A percentile compares a stretch with the other conserved stretches of the same genome.
phyloP scores from a whole-genome alignment of 768 basidiomycete genomes.

The Trametes villosa region DNA sequence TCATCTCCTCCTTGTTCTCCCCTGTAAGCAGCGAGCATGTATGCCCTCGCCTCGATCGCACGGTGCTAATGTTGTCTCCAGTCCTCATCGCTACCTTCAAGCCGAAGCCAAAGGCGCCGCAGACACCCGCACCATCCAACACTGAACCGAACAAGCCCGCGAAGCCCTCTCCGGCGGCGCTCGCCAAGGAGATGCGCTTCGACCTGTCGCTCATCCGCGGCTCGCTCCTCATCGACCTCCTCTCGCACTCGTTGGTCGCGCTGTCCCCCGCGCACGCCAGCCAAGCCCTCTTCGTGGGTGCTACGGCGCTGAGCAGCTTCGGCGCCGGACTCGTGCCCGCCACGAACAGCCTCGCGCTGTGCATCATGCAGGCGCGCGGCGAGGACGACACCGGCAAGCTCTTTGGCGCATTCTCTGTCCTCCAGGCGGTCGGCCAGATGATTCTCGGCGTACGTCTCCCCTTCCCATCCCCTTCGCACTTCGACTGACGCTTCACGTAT shows the following conservation, averaged over 20 bases:
- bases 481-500: not conserved
- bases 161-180: constrained; percentile 52
- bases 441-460: constrained; percentile 49
- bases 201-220: constrained; percentile 67
- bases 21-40: constrained; percentile 48
- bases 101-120: constrained; percentile 35
- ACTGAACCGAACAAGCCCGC: constrained; percentile 34
- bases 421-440: constrained; percentile 68
- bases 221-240: constrained; percentile 69
- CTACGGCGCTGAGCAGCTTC: constrained; percentile 66
- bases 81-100: constrained; percentile 69
- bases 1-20: constrained; percentile 68
- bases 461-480: constrained; percentile 9
- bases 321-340: constrained; percentile 73
- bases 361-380: constrained; percentile 54
- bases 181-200: constrained; percentile 66
- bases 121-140: constrained; percentile 14
- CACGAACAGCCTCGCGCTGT: constrained; percentile 74
- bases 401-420: constrained; percentile 72
- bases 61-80: constrained; percentile 38
- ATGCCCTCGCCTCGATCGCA: constrained; percentile 30
- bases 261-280: constrained; percentile 51
- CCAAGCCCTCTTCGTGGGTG: constrained; percentile 52
- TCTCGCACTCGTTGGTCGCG: constrained; percentile 66
- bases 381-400: constrained; percentile 52